A percentile compares a stretch with the other conserved stretches of the same genome.
phyloP scores from a whole-genome alignment of 2,329 filamentous ascomycete species.

The Ophiostoma angusticollis region DNA sequence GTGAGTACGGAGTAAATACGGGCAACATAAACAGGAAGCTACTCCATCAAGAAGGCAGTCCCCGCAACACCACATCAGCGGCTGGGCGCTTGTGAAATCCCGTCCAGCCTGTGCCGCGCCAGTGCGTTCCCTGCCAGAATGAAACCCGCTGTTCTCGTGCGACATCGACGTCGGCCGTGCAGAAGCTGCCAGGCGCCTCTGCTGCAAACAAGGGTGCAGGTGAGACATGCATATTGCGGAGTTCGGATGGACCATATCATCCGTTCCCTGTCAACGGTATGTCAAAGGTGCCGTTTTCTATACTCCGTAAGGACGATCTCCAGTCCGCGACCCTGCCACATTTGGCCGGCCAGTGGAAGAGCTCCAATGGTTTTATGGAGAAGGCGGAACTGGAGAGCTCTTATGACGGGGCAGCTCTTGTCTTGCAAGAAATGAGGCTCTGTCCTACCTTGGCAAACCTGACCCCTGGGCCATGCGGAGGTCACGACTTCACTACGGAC shows the following conservation, averaged over 20 bases:
- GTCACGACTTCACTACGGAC: slow-evolving; percentile 19
- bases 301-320: slow-evolving; percentile 7
- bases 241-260: slow-evolving; percentile 4
- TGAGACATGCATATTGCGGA: no score
- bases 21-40: no score
- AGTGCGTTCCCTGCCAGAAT: no score
- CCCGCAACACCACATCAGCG: no score
- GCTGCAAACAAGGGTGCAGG: no score
- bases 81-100: no score
- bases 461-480: slow-evolving; percentile 14
- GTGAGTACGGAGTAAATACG: no score
- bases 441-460: slow-evolving; percentile 12
- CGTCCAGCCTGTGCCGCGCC: no score
- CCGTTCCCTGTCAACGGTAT: slow-evolving; percentile 7
- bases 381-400: slow-evolving; percentile 7
- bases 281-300: slow-evolving; percentile 14
- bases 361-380: slow-evolving; percentile 7
- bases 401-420: slow-evolving; percentile 19
- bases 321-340: slow-evolving; percentile 18
- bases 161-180: no score
- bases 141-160: no score
- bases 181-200: no score
- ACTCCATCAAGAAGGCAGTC: no score
- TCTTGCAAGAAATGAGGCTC: slow-evolving; percentile 17
- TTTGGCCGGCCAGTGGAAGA: slow-evolving; percentile 18